Evolutionary conservation across 306 rosid species (phyloP).

Genomic region (Rosa persica): DNA sequence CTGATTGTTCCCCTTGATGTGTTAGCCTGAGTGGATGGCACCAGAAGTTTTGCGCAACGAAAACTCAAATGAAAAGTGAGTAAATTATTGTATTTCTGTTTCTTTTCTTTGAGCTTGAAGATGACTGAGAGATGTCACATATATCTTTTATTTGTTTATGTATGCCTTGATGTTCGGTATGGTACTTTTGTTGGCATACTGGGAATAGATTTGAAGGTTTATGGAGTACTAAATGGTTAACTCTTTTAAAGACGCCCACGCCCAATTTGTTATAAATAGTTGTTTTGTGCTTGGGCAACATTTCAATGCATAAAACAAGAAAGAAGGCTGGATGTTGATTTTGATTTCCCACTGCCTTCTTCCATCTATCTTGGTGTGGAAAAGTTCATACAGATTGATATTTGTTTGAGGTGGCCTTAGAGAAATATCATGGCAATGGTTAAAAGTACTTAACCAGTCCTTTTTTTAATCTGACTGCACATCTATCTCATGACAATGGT

Average conservation of each 20-base stretch:
- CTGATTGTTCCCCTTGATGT: constrained; percentile 34
- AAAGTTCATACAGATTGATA: neutral
- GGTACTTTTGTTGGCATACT: neutral
- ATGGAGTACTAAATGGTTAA: neutral
- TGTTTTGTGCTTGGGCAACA: neutral
- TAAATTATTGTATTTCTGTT: neutral
- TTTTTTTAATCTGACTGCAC: no score
- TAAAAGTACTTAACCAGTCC: no score
- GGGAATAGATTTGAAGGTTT: neutral
- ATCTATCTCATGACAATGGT: neutral
- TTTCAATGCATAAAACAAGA: neutral
- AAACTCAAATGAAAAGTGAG: constrained; percentile 98
- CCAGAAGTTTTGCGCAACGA: constrained; percentile 99
- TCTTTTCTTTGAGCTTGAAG: constrained; percentile 12
- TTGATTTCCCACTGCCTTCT: neutral
- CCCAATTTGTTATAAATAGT: neutral
- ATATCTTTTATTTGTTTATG: neutral
- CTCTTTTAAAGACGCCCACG: neutral
- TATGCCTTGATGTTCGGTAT: neutral
- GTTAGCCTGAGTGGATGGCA: constrained; percentile 99
- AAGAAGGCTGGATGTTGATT: neutral
- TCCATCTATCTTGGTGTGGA: neutral
- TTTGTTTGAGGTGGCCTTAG: no score
- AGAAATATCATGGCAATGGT: no score
- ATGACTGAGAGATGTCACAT: neutral